These are phyloP conservation scores for Cucumis cinereus DNA, from an alignment of 306 rosid genomes.

Conservation along the genomic window DNA sequence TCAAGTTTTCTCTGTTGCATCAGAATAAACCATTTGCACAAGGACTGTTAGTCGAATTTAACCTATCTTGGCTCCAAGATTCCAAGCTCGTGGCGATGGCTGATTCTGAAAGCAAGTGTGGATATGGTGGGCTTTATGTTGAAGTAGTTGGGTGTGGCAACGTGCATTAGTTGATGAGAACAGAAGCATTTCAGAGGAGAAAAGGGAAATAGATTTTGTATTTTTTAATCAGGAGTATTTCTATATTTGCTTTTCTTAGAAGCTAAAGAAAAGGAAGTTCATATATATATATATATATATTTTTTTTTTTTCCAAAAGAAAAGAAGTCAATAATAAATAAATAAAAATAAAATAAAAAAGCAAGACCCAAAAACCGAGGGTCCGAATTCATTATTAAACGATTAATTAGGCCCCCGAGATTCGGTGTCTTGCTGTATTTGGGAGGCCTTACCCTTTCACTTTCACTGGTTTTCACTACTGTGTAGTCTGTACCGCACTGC, in stretches of 20 bases:
- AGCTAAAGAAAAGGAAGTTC: constrained; percentile 28
- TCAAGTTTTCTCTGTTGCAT: too few relatives aligned
- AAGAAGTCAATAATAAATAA: neutral
- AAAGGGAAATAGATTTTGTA: neutral
- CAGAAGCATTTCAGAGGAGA: neutral
- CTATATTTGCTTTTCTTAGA: constrained; percentile 51
- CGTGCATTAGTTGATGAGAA: neutral
- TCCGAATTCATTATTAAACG: constrained; percentile 18
- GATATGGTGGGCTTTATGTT: neutral
- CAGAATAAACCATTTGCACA: too few relatives aligned
- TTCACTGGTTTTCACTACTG: neutral
- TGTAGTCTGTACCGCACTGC: neutral
- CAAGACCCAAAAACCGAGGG: constrained; percentile 23
- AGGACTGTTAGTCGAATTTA: too few relatives aligned
- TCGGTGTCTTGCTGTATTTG: neutral
- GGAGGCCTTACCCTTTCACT: neutral
- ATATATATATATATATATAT: too few relatives aligned
- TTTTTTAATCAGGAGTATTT: too few relatives aligned
- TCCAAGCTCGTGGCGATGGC: neutral
- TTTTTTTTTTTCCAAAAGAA: neutral
- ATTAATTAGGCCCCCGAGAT: constrained; percentile 18
- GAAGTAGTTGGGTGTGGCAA: neutral
- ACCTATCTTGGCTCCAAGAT: neutral
- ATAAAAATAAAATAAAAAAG: neutral
- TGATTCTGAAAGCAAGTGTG: neutral